phyloP scores from a whole-genome alignment of 306 rosid species.

The Cucurbita ficifolia region DNA sequence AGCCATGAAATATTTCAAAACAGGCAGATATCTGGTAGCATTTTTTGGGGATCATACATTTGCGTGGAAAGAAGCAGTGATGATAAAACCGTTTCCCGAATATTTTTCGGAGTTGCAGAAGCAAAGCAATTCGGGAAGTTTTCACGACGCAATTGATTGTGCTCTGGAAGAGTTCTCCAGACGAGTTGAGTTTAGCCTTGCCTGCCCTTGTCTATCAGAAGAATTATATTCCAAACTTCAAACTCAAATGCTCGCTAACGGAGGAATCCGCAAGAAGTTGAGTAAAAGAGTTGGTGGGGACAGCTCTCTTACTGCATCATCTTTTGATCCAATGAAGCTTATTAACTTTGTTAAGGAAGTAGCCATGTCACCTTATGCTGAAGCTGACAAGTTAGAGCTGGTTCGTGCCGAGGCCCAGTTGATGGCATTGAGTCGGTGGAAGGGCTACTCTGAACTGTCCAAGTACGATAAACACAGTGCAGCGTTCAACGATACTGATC shows the following conservation, averaged over 20 bases:
- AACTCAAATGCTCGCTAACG: slow-evolving; percentile 34
- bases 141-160: slow-evolving; percentile 47
- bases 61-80: slow-evolving; percentile 65
- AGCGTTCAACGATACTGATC: slow-evolving; percentile 29
- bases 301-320: slow-evolving; percentile 16
- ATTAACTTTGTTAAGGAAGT: slow-evolving; percentile 17
- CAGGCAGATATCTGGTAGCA: slow-evolving; percentile 36
- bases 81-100: slow-evolving; percentile 46
- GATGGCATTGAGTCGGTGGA: slow-evolving; percentile 37
- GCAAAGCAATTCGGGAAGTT: slow-evolving; percentile 33
- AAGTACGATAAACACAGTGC: slow-evolving; percentile 28
- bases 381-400: no score
- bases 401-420: background rate
- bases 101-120: slow-evolving; percentile 55
- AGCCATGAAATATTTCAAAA: slow-evolving; percentile 48
- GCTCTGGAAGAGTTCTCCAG: slow-evolving; percentile 71
- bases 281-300: slow-evolving; percentile 46
- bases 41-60: slow-evolving; percentile 73
- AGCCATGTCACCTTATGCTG: no score
- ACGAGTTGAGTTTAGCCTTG: slow-evolving; percentile 53
- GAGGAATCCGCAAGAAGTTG: slow-evolving; percentile 35
- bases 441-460: slow-evolving; percentile 48
- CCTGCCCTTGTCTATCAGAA: slow-evolving; percentile 52
- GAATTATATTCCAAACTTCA: slow-evolving; percentile 31
- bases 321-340: slow-evolving; percentile 52